Percentiles rank a stretch among this genome's conserved stretches.
These are phyloP conservation scores for Collybiopsis confluens DNA, from an alignment of 768 basidiomycete genomes.

Conservation along the genomic window DNA sequence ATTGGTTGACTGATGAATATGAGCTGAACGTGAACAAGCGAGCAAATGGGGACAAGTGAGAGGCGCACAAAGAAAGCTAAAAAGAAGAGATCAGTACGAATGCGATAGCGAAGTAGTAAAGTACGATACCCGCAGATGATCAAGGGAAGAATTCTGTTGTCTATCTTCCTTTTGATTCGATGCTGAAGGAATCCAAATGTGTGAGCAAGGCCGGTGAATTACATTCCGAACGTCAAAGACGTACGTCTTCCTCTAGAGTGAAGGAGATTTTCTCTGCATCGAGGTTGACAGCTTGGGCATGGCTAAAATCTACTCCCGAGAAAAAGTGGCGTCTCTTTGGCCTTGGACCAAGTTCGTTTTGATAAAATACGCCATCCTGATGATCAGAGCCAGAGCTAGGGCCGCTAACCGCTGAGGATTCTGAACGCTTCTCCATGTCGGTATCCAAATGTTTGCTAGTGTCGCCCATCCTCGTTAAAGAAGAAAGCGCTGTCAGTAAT, in stretches of 20 bases:
- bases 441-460: neutral
- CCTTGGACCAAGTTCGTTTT: neutral
- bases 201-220: neutral
- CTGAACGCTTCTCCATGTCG: neutral
- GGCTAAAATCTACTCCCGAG: conserved; percentile 36
- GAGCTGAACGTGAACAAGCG: too few relatives aligned
- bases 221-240: neutral
- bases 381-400: neutral
- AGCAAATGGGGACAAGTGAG: too few relatives aligned
- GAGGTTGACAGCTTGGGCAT: conserved; percentile 45
- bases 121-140: conserved; percentile 40
- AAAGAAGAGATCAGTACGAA: conserved; percentile 27
- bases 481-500: neutral
- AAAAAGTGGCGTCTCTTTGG: conserved; percentile 37
- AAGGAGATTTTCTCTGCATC: conserved; percentile 48
- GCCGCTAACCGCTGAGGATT: neutral
- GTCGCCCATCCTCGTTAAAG: too few relatives aligned
- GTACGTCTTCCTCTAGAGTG: conserved; percentile 44
- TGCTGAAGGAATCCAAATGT: conserved; percentile 3
- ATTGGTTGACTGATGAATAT: conserved; percentile 44
- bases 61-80: conserved; percentile 10
- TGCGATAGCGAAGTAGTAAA: conserved; percentile 32
- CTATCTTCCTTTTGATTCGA: conserved; percentile 44
- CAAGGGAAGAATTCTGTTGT: conserved; percentile 43
- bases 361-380: neutral